Conservation (phyloP, 179 eudicot genomes). For the Silene coronaria region DNA sequence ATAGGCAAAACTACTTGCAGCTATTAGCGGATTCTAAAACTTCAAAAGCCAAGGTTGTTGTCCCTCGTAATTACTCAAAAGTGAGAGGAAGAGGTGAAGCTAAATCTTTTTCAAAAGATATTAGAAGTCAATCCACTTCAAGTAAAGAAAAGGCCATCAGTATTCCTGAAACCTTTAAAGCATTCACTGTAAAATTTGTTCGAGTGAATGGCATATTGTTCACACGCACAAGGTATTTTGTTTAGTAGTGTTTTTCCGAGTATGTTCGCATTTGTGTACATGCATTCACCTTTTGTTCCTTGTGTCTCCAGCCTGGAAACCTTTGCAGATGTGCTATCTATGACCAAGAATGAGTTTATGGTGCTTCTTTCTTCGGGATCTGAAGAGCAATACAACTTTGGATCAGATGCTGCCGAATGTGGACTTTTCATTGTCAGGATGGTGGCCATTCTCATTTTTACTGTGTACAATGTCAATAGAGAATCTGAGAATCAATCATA, state of each 20-base stretch:
- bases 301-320: constrained; percentile 71
- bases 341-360: constrained; percentile 50
- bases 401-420: constrained; percentile 77
- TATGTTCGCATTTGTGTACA: neutral
- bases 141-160: constrained; percentile 43
- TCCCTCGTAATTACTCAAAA: constrained; percentile 40
- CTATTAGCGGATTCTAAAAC: constrained; percentile 50
- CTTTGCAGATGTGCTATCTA: constrained; percentile 58
- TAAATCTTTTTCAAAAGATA: constrained; percentile 44
- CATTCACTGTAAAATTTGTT: constrained; percentile 61
- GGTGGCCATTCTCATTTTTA: constrained; percentile 69
- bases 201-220: constrained; percentile 88
- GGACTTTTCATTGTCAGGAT: constrained; percentile 62
- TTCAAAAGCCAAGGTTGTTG: constrained; percentile 35
- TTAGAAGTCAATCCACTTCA: constrained; percentile 35
- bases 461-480: constrained; percentile 68
- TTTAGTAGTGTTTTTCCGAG: neutral
- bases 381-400: constrained; percentile 63
- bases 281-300: constrained; percentile 16
- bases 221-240: constrained; percentile 80
- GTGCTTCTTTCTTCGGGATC: constrained; percentile 64
- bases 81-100: constrained; percentile 67
- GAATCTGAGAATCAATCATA: constrained; percentile 79
- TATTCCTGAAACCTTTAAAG: constrained; percentile 41
- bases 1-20: constrained; percentile 69